Conservation (phyloP, 805 yeast species). For the Saitoella complicata region DNA sequence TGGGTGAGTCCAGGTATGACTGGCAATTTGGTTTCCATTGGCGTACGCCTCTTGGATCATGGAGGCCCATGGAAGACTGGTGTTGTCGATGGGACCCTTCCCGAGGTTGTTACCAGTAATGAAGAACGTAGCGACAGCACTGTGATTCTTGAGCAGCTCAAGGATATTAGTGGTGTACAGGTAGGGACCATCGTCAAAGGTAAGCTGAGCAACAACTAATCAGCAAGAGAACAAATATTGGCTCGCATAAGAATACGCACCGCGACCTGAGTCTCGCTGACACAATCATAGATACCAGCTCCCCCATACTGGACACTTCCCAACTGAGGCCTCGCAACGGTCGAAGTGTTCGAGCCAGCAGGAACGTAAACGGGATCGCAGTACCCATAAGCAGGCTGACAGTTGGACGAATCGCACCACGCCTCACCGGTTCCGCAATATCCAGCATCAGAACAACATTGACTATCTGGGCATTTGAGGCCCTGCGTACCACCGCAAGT, state of each 20-base stretch:
- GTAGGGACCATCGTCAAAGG: slow-evolving; percentile 8
- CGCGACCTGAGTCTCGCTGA: slow-evolving; percentile 6
- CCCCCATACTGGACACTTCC: slow-evolving; percentile 8
- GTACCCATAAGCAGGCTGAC: slow-evolving; percentile 6
- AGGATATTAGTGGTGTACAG: slow-evolving; percentile 7
- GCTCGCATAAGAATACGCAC: neutral
- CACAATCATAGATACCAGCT: slow-evolving; percentile 5
- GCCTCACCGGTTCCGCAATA: slow-evolving; percentile 4
- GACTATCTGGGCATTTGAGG: slow-evolving; percentile 4
- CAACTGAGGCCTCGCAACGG: slow-evolving; percentile 1
- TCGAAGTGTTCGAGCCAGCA: slow-evolving; percentile 6
- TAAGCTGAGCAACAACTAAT: too few relatives aligned
- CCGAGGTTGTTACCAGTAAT: slow-evolving; percentile 8
- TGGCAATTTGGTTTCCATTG: slow-evolving; percentile 9
- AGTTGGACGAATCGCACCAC: slow-evolving; percentile 7
- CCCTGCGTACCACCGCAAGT: slow-evolving; percentile 7
- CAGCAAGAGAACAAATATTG: too few relatives aligned
- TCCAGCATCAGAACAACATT: slow-evolving; percentile 9
- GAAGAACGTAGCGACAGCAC: slow-evolving; percentile 8
- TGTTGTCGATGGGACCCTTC: slow-evolving; percentile 7
- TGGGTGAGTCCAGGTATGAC: slow-evolving; percentile 9
- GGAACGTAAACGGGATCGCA: slow-evolving; percentile 8
- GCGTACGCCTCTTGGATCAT: slow-evolving; percentile 3
- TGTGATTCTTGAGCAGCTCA: slow-evolving; percentile 4
- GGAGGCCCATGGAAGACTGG: slow-evolving; percentile 3